These are phyloP conservation scores for Phaeophleospora eucalypticola DNA, from an alignment of 2,329 filamentous ascomycete species.

Conservation along the genomic window DNA sequence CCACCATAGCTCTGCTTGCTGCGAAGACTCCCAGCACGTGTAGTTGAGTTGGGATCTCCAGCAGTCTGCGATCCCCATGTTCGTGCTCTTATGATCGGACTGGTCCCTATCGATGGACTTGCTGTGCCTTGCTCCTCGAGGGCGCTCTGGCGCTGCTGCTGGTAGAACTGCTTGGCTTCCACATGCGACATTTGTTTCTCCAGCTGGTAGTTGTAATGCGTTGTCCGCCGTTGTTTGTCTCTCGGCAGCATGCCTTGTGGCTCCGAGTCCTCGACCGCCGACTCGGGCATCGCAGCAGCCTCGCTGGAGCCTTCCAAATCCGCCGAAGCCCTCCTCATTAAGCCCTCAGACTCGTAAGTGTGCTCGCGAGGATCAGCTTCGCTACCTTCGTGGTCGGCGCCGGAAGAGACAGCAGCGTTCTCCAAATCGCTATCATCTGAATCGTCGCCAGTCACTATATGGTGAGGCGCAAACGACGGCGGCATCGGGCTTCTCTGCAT, in stretches of 20 bases:
- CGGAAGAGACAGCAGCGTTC: constrained; percentile 19
- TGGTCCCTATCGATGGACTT: constrained; percentile 24
- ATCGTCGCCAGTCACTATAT: constrained; percentile 21
- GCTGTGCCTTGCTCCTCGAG: constrained; percentile 36
- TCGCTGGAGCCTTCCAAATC: constrained; percentile 21
- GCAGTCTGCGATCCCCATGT: constrained; percentile 41
- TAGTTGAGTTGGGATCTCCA: constrained; percentile 34
- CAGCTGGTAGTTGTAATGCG: constrained; percentile 87
- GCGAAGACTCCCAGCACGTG: constrained; percentile 41
- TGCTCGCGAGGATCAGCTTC: constrained; percentile 15
- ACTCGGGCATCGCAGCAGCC: constrained; percentile 13
- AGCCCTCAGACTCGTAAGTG: constrained; percentile 25
- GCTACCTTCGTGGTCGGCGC: constrained; percentile 15
- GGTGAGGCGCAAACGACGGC: constrained; percentile 24
- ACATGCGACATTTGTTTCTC: constrained; percentile 93
- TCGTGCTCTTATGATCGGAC: constrained; percentile 42
- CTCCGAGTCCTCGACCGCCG: constrained; percentile 21
- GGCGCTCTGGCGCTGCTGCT: constrained; percentile 70
- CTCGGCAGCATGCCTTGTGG: constrained; percentile 40
- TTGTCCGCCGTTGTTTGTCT: constrained; percentile 63
- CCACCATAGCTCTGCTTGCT: constrained; percentile 35
- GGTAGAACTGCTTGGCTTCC: constrained; percentile 94
- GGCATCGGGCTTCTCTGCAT: constrained; percentile 30
- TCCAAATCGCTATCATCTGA: constrained; percentile 25
- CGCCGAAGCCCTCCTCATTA: constrained; percentile 24